Conservation (phyloP, 1,284 basidiomycete species). For the Inonotus obliquus region DNA sequence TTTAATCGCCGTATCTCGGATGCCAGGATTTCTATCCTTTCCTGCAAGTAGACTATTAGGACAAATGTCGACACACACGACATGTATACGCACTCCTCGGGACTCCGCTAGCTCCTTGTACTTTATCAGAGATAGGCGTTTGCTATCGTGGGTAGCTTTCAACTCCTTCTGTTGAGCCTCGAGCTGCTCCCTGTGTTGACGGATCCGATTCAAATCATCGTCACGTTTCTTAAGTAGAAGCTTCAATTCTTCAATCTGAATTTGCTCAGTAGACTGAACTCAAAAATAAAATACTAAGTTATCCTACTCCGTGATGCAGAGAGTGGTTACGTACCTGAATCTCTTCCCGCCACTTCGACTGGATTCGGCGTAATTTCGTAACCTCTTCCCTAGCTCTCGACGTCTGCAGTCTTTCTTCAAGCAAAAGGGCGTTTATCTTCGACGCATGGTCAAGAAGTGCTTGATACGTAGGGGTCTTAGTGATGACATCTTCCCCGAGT, state of each 20-base stretch:
- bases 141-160: constrained; percentile 62
- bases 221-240: constrained; percentile 61
- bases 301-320: too few species aligned
- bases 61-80: constrained; percentile 9
- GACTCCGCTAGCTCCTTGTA: constrained; percentile 68
- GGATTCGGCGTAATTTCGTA: constrained; percentile 28
- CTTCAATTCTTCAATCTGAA: constrained; percentile 53
- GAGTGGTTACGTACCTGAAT: constrained; percentile 34
- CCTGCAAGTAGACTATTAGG: constrained; percentile 38
- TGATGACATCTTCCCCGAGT: constrained; percentile 41
- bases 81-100: constrained; percentile 47
- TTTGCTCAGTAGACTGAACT: constrained; percentile 45
- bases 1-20: constrained; percentile 78
- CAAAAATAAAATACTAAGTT: background rate
- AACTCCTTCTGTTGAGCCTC: constrained; percentile 70
- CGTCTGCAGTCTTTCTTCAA: constrained; percentile 36
- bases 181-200: constrained; percentile 78
- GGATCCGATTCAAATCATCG: constrained; percentile 68
- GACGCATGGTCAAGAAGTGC: constrained; percentile 42
- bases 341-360: constrained; percentile 44
- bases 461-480: constrained; percentile 46
- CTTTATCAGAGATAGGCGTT: constrained; percentile 64
- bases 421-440: constrained; percentile 36
- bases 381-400: constrained; percentile 9
- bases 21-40: constrained; percentile 68